Evolutionary conservation across 768 basidiomycete species (phyloP).

Genomic region (Pleurotus sapidus): DNA sequence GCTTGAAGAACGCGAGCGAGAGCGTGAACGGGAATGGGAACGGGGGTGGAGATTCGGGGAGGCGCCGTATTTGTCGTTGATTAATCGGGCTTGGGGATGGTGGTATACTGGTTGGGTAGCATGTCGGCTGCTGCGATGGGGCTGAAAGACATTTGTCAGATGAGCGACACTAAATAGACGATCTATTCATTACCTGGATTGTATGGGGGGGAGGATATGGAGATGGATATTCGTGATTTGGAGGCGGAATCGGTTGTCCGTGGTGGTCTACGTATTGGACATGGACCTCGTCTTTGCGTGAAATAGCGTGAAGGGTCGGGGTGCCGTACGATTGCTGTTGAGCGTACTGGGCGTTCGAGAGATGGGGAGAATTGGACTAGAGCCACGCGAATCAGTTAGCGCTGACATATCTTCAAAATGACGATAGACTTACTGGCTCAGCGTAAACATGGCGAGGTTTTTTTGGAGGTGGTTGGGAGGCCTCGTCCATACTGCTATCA

Average conservation of each 20-base stretch:
- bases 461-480: conserved; percentile 49
- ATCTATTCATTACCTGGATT: neutral
- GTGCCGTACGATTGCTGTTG: neutral
- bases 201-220: neutral
- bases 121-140: conserved; percentile 2
- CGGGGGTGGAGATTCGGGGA: neutral
- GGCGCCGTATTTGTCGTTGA: neutral
- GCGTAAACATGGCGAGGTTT: conserved; percentile 33
- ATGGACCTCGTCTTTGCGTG: neutral
- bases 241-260: neutral
- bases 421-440: conserved; percentile 22
- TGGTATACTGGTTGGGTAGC: neutral
- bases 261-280: neutral
- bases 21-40: conserved; percentile 13
- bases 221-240: neutral
- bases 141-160: neutral
- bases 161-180: neutral
- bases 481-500: conserved; percentile 35
- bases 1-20: conserved; percentile 21
- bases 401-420: too few species aligned
- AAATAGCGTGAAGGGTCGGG: neutral
- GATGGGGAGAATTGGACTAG: conserved; percentile 1
- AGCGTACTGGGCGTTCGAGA: conserved; percentile 5
- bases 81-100: neutral
- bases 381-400: neutral